phyloP scores from a whole-genome alignment of 768 basidiomycete species.

The Xanthoconium stramineum region DNA sequence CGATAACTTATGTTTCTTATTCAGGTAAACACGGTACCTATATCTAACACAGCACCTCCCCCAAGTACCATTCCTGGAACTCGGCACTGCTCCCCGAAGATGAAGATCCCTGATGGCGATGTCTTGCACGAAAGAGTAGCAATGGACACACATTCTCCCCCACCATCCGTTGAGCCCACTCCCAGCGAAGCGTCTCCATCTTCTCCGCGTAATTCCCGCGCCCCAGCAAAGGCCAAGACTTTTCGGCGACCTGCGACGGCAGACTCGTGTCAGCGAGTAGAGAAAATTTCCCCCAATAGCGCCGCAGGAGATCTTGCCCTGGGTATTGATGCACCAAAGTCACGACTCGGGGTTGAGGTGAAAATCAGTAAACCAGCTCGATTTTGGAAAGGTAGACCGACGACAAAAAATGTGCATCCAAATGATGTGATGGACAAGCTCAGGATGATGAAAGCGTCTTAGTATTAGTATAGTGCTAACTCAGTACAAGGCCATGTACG shows the following conservation, averaged over 20 bases:
- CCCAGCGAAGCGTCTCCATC: neutral
- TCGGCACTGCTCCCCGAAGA: neutral
- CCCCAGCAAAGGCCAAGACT: neutral
- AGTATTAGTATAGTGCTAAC: neutral
- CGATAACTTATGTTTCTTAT: neutral
- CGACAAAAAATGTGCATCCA: constrained; percentile 36
- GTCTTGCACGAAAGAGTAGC: neutral
- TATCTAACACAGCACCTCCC: neutral
- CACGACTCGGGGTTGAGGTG: constrained; percentile 35
- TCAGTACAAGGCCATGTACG: too few relatives aligned
- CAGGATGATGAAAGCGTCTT: constrained; percentile 38
- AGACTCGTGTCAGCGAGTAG: constrained; percentile 7
- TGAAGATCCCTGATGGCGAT: neutral
- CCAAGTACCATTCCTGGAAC: neutral
- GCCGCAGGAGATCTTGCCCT: constrained; percentile 5
- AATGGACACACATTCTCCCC: neutral
- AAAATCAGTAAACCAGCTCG: constrained; percentile 35
- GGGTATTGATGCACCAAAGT: neutral
- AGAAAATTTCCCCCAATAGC: constrained; percentile 4
- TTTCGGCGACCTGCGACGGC: constrained; percentile 2
- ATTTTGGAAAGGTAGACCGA: constrained; percentile 38
- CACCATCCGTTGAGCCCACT: neutral
- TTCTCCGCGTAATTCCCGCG: neutral
- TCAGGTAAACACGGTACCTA: neutral
- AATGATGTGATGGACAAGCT: constrained; percentile 43